Evolutionary conservation across 2,329 filamentous ascomycete species (phyloP).

Genomic region (Byssoonygena ceratinophila): DNA sequence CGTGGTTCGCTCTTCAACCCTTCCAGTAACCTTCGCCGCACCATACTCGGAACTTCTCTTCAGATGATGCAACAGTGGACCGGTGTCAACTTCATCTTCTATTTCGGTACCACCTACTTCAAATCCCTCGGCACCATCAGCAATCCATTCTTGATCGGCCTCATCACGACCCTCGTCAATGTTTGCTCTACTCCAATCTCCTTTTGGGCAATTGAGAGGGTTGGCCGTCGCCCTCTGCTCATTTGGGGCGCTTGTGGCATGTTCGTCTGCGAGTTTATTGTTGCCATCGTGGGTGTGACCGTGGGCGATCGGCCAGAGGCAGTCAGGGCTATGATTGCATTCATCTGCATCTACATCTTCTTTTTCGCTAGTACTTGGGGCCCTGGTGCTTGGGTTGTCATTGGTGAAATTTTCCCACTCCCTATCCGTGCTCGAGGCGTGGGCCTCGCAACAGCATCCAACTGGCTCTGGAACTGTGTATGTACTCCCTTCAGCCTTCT

Average conservation of each 20-base stretch:
- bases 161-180: conserved; percentile 83
- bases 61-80: conserved; percentile 78
- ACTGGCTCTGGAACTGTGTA: conserved; percentile 82
- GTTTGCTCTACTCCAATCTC: conserved; percentile 75
- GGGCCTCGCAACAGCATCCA: conserved; percentile 73
- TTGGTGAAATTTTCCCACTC: conserved; percentile 83
- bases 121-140: conserved; percentile 61
- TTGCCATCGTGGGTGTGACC: conserved; percentile 63
- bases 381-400: conserved; percentile 59
- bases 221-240: conserved; percentile 71
- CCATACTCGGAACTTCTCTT: conserved; percentile 59
- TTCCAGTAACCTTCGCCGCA: conserved; percentile 52
- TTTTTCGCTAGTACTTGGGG: conserved; percentile 88
- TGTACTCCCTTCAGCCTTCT: conserved; percentile 24
- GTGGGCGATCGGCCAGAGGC: conserved; percentile 39
- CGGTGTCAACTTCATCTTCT: conserved; percentile 86
- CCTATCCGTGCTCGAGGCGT: conserved; percentile 83
- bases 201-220: conserved; percentile 73
- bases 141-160: conserved; percentile 71
- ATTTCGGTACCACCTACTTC: conserved; percentile 78
- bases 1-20: conserved; percentile 43
- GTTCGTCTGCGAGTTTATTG: conserved; percentile 77
- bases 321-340: conserved; percentile 61
- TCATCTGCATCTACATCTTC: conserved; percentile 88
- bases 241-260: conserved; percentile 70